phyloP scores from a whole-genome alignment of 2,329 filamentous ascomycete genomes.

The Alternaria triticina region DNA sequence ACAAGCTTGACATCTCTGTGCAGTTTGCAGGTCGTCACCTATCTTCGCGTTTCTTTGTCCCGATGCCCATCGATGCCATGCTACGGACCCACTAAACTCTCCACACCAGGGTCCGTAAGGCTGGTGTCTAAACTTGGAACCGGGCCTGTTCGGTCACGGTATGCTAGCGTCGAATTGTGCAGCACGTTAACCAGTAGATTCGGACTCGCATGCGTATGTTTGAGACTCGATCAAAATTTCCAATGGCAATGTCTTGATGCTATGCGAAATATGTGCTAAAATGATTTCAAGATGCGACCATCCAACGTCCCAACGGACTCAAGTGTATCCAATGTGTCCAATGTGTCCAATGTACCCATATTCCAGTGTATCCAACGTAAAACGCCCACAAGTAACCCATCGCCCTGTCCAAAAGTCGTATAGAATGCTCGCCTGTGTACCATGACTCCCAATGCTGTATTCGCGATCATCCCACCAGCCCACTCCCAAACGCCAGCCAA shows the following conservation, averaged over 20 bases:
- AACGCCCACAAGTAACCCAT: neutral
- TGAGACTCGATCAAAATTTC: neutral
- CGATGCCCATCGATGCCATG: neutral
- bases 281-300: neutral
- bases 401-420: neutral
- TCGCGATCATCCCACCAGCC: neutral
- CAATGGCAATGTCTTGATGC: neutral
- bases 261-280: neutral
- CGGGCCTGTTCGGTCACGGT: neutral
- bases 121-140: constrained; percentile 9
- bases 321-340: neutral
- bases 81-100: constrained; percentile 3
- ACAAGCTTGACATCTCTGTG: neutral
- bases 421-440: neutral
- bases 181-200: neutral
- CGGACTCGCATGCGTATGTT: neutral
- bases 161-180: neutral
- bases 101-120: constrained; percentile 10
- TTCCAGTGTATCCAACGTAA: neutral
- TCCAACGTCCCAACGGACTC: neutral
- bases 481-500: constrained; percentile 21
- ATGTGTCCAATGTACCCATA: neutral
- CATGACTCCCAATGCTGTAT: neutral
- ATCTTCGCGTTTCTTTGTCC: constrained; percentile 3
- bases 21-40: neutral